Percentiles rank a stretch among this genome's conserved stretches.
Conservation (phyloP, 164 flowering plant genomes). For the Macadamia tetraphylla region DNA sequence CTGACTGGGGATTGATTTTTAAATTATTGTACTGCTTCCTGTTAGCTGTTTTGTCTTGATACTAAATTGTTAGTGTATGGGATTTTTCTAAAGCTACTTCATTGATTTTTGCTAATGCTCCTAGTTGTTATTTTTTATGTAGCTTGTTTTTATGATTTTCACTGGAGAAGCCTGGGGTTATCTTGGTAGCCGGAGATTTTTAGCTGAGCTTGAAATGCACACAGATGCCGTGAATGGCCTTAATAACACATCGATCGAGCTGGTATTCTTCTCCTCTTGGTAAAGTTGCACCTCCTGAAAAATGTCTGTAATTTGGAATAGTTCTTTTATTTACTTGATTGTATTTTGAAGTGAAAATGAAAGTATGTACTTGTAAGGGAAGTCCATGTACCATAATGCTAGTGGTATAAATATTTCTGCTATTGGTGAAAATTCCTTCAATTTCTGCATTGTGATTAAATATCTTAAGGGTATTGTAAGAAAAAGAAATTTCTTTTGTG, state of each 20-base stretch:
- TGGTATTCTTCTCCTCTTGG: conserved; percentile 38
- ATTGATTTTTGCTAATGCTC: neutral
- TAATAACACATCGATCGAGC: conserved; percentile 50
- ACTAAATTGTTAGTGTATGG: too few species aligned
- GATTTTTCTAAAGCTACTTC: too few species aligned
- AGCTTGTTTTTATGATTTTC: conserved; percentile 80
- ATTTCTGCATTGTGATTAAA: too few species aligned
- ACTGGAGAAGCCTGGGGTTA: conserved; percentile 99
- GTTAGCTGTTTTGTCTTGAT: too few species aligned
- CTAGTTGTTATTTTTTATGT: conserved; percentile 14
- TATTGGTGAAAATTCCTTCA: too few species aligned
- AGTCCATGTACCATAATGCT: too few species aligned
- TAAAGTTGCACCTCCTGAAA: neutral
- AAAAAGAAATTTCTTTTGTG: too few species aligned
- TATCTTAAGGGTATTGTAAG: too few species aligned
- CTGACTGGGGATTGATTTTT: too few species aligned
- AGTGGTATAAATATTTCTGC: too few species aligned
- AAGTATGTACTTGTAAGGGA: too few species aligned
- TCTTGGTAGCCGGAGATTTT: conserved; percentile 92
- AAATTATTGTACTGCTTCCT: too few species aligned
- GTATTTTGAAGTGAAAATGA: neutral
- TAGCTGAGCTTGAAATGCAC: conserved; percentile 64
- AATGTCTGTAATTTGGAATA: neutral
- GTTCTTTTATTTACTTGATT: neutral
- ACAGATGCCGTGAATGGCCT: conserved; percentile 68